phyloP scores from a whole-genome alignment of 169 alveolate genomes.

The Plasmodium falciparum region DNA sequence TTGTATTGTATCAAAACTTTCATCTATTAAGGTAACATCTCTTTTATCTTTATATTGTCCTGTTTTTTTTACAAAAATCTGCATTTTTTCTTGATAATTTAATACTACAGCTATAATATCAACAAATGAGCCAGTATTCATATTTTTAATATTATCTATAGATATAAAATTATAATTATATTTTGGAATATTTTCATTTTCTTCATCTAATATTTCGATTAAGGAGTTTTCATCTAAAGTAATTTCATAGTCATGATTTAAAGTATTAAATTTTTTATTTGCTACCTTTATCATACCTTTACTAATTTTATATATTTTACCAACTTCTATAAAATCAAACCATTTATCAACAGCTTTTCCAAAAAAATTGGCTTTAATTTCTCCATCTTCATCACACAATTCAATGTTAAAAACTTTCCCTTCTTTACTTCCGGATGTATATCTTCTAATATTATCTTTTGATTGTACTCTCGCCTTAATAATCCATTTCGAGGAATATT shows the following conservation, averaged over 20 bases:
- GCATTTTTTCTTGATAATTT: slow-evolving; percentile 30
- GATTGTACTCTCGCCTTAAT: slow-evolving; percentile 74
- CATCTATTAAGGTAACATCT: slow-evolving; percentile 79
- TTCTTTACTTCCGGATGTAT: slow-evolving; percentile 55
- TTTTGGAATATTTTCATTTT: slow-evolving; percentile 79
- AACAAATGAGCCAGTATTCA: slow-evolving; percentile 78
- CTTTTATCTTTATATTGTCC: slow-evolving; percentile 82
- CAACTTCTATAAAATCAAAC: slow-evolving; percentile 84
- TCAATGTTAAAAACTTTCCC: slow-evolving; percentile 65
- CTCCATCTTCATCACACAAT: slow-evolving; percentile 77
- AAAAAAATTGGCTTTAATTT: slow-evolving; percentile 83
- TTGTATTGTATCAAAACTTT: slow-evolving; percentile 79
- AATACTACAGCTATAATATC: slow-evolving; percentile 84
- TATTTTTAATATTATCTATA: slow-evolving; percentile 77
- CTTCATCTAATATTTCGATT: slow-evolving; percentile 80
- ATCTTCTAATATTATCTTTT: slow-evolving; percentile 46
- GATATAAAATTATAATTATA: slow-evolving; percentile 79
- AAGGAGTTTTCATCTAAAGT: slow-evolving; percentile 82
- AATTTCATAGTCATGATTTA: slow-evolving; percentile 83
- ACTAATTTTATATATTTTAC: slow-evolving; percentile 84
- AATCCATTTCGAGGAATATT: slow-evolving; percentile 72
- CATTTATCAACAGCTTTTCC: slow-evolving; percentile 88
- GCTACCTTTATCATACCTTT: slow-evolving; percentile 84
- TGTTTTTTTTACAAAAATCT: slow-evolving; percentile 64
- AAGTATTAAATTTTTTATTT: slow-evolving; percentile 81